A percentile compares a stretch with the other conserved stretches of the same genome.
These are phyloP conservation scores for Saprolegnia parasitica DNA, from an alignment of 352 stramenopile species.

Conservation along the genomic window DNA sequence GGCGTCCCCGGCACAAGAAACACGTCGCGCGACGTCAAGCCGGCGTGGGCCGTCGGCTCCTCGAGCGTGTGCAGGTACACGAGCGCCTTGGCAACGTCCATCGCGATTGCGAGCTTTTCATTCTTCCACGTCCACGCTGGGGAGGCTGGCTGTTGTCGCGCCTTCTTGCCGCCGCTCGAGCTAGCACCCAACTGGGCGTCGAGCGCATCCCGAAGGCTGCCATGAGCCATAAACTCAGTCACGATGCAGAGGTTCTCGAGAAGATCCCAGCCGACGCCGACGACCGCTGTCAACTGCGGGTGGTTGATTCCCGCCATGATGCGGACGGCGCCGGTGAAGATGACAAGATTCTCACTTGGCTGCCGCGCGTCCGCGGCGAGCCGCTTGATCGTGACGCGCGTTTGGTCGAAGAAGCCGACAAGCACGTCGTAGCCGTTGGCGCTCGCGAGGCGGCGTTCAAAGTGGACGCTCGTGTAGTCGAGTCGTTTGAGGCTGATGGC, in stretches of 20 bases:
- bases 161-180: slow-evolving; percentile 3
- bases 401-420: not conserved
- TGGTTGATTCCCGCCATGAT: slow-evolving; percentile 14
- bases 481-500: slow-evolving; percentile 26
- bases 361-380: not conserved
- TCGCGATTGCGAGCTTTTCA: slow-evolving; percentile 49
- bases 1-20: slow-evolving; percentile 36
- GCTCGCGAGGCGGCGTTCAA: not conserved
- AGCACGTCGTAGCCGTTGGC: slow-evolving; percentile 7
- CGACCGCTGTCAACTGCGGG: slow-evolving; percentile 13
- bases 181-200: not conserved
- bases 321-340: not conserved
- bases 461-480: slow-evolving; percentile 11
- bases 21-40: slow-evolving; percentile 56
- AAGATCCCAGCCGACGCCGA: slow-evolving; percentile 25
- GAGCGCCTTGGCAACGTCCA: slow-evolving; percentile 55
- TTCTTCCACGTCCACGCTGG: slow-evolving; percentile 35
- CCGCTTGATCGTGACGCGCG: slow-evolving; percentile 9
- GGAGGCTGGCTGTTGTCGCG: not conserved
- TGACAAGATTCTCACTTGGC: not conserved
- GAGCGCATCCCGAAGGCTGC: slow-evolving; percentile 34
- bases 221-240: slow-evolving; percentile 34
- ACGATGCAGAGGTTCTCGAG: slow-evolving; percentile 34
- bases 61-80: slow-evolving; percentile 66
- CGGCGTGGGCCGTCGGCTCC: slow-evolving; percentile 52